These are phyloP conservation scores for Citrus glauca DNA, from an alignment of 345 rosid species.

Conservation along the genomic window DNA sequence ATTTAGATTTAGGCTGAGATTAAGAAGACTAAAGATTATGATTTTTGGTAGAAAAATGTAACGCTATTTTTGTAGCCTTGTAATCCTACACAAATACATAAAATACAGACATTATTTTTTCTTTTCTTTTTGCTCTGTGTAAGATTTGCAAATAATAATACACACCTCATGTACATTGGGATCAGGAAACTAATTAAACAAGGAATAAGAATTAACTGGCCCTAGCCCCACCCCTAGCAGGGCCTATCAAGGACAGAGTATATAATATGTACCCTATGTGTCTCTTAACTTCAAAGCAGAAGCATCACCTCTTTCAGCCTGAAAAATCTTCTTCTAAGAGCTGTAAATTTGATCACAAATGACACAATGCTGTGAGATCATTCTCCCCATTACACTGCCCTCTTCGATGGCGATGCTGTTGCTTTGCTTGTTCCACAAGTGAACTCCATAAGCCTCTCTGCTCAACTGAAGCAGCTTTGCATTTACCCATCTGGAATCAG, in stretches of 20 bases:
- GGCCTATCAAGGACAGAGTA: background rate
- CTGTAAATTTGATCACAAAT: conserved; percentile 35
- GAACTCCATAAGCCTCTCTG: conserved; percentile 49
- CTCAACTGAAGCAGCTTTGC: conserved; percentile 53
- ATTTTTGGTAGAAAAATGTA: conserved; percentile 35
- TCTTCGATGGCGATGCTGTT: conserved; percentile 44
- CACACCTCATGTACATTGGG: background rate
- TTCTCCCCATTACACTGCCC: conserved; percentile 57
- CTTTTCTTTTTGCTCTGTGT: background rate
- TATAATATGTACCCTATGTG: background rate
- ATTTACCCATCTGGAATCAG: conserved; percentile 34
- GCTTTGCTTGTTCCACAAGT: conserved; percentile 79
- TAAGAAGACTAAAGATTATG: conserved; percentile 40
- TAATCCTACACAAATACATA: background rate
- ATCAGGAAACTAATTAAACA: background rate
- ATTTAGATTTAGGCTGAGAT: conserved; percentile 30
- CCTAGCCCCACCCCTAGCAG: background rate
- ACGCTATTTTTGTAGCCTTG: background rate
- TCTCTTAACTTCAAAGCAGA: background rate
- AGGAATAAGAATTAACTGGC: background rate
- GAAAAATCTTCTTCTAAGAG: conserved; percentile 1
- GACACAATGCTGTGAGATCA: conserved; percentile 50
- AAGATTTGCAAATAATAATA: background rate
- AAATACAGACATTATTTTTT: background rate
- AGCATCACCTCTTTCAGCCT: background rate